Conservation (phyloP, 768 basidiomycete genomes). For the Suillus bovinus region DNA sequence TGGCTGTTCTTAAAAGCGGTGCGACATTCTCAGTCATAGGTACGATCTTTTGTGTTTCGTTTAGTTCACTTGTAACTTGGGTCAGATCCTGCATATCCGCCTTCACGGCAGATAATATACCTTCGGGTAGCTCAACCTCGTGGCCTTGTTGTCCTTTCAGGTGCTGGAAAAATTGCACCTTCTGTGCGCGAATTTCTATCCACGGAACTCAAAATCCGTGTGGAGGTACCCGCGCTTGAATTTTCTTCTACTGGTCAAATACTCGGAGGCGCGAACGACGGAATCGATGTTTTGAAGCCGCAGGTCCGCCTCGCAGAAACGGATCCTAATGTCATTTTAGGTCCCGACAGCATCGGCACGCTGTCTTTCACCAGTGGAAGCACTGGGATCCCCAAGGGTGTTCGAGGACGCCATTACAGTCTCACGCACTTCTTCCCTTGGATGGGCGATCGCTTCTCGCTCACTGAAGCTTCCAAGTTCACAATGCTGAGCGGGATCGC, state of each 20-base stretch:
- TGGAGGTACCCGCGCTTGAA: conserved; percentile 89
- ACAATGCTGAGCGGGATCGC: conserved; percentile 99
- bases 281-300: conserved; percentile 62
- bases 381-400: conserved; percentile 98
- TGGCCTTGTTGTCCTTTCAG: conserved; percentile 86
- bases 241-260: conserved; percentile 65
- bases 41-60: conserved; percentile 35
- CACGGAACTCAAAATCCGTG: conserved; percentile 77
- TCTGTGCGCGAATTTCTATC: conserved; percentile 83
- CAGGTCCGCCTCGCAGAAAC: conserved; percentile 54
- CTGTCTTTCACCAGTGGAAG: conserved; percentile 96
- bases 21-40: conserved; percentile 98
- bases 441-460: conserved; percentile 89
- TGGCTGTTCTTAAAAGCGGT: conserved; percentile 95
- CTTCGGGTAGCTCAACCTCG: conserved; percentile 91
- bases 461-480: conserved; percentile 77
- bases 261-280: conserved; percentile 56
- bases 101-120: conserved; percentile 90
- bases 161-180: conserved; percentile 80
- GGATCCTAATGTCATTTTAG: conserved; percentile 81
- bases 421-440: conserved; percentile 99
- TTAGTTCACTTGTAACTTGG: conserved; percentile 6
- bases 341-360: conserved; percentile 95
- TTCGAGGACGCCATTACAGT: conserved; percentile 91
- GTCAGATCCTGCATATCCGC: conserved; percentile 94